Conservation (phyloP, 2,329 filamentous ascomycete species). For the Penicillium sp. region DNA sequence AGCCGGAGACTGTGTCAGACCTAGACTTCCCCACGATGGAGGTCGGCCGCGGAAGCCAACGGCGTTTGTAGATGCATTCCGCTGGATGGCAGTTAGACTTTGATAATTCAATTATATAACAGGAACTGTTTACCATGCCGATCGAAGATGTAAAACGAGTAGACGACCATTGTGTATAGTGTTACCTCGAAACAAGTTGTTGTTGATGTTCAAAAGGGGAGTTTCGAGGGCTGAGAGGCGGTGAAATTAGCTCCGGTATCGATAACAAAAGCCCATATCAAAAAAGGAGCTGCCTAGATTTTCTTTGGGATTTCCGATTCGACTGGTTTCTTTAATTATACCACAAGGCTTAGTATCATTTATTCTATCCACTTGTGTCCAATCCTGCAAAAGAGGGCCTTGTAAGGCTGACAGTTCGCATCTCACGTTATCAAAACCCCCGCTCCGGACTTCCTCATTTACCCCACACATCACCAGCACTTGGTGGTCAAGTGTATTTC, state of each 20-base stretch:
- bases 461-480: conserved; percentile 21
- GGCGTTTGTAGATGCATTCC: conserved; percentile 93
- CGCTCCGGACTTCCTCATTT: conserved; percentile 16
- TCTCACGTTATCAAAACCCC: conserved; percentile 19
- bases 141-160: conserved; percentile 98
- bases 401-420: conserved; percentile 25
- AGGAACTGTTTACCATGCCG: conserved; percentile 70
- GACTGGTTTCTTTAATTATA: not conserved
- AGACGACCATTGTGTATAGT: conserved; percentile 73
- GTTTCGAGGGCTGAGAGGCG: conserved; percentile 12
- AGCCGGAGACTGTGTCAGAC: conserved; percentile 48
- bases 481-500: not conserved
- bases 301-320: not conserved
- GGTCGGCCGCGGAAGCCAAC: conserved; percentile 65
- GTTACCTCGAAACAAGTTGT: not conserved
- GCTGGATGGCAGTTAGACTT: conserved; percentile 52
- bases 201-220: conserved; percentile 26
- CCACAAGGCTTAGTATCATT: not conserved
- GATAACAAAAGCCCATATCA: conserved; percentile 13
- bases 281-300: conserved; percentile 18
- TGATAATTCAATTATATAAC: conserved; percentile 6
- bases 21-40: conserved; percentile 47
- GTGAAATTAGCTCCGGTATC: conserved; percentile 17
- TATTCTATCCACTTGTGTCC: not conserved
- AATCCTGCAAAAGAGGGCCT: not conserved